Evolutionary conservation across 768 basidiomycete genomes (phyloP).

Genomic region (Kwoniella botswanensis): DNA sequence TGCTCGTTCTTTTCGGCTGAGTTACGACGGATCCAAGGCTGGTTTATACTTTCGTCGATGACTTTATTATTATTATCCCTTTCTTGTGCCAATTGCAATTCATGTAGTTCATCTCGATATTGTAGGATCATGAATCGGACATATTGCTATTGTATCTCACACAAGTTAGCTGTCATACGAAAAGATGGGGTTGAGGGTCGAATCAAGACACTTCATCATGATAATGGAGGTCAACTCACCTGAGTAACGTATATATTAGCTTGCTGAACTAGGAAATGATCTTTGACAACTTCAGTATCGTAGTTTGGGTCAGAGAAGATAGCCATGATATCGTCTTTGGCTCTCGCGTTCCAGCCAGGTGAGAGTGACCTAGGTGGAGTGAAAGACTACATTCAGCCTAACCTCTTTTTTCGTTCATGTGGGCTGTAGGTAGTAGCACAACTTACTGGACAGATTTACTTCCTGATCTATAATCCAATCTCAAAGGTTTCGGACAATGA

Average conservation of each 20-base stretch:
- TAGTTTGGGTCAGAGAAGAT: slow-evolving; percentile 92
- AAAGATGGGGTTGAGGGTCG: too few relatives aligned
- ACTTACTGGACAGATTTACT: slow-evolving; percentile 29
- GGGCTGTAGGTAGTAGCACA: not conserved
- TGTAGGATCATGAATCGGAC: slow-evolving; percentile 91
- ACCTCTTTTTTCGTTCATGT: not conserved
- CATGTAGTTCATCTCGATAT: slow-evolving; percentile 82
- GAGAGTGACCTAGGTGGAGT: slow-evolving; percentile 27
- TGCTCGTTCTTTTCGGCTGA: not conserved
- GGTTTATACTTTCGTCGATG: slow-evolving; percentile 11
- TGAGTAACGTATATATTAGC: slow-evolving; percentile 91
- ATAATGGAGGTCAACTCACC: slow-evolving; percentile 60
- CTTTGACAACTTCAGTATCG: slow-evolving; percentile 79
- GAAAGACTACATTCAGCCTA: not conserved
- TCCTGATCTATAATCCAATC: slow-evolving; percentile 58
- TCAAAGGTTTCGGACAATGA: slow-evolving; percentile 76
- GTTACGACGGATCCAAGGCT: slow-evolving; percentile 19
- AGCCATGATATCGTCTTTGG: slow-evolving; percentile 85
- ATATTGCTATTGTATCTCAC: slow-evolving; percentile 70
- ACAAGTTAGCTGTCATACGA: not conserved
- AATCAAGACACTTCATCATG: too few relatives aligned
- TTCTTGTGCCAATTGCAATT: slow-evolving; percentile 60
- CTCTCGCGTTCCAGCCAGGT: slow-evolving; percentile 56
- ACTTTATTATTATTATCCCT: slow-evolving; percentile 6
- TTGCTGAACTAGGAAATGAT: slow-evolving; percentile 89